Base-by-base conservation (phyloP, 352 stramenopile genomes). In the Phytopythium boreale region DNA sequence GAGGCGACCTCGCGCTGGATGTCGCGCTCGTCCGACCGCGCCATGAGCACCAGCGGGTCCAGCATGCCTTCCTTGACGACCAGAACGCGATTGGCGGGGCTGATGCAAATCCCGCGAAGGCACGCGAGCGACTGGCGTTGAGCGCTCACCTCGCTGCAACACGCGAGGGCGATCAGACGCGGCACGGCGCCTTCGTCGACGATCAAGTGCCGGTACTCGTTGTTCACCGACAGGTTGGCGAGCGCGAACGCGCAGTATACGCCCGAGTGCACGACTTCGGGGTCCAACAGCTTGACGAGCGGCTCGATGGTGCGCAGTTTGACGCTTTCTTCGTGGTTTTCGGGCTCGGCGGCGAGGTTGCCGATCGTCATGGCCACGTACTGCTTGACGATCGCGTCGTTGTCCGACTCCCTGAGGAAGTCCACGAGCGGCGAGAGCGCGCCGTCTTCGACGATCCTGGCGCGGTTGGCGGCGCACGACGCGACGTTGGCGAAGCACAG, bases 341-440 rank as follows among this genome's bases (percentile, higher is more conserved):
- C 91, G 0, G 89, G 86, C 50, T 99, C 94, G 12, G 94, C 94
- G 3, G 97, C 91, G 53, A 99, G 66, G 66, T 99, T 99, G 8
- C 97, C 97, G 43, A 99, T 78, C 17, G 86, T 86, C 93, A 99
- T 98, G 2, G 97, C 96, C 31, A 93, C 82, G 61, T 98, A 99
- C 69, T 98, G 95, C 62, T 94, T 86, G n/a, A 87, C 93, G 57
- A 98, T 90, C 37, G 51, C 52, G 51, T 76, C 69, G 31, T 89
- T 82, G 69, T 99, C 93, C 31, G 72, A 80, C 12, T 93, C 80
- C 36, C 88, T 87, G 46, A 98, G 84, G 61, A 98, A 98, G 26
- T 92, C 71, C 24, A 99, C 82, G 10, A 99, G 71, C 24, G 87
- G 80, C 7, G 89, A 73, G 17, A 98, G 68, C 0, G 87, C 92